Evolutionary conservation across 768 basidiomycete species (phyloP), one percentile per base, ranked within the genome.

Genomic region (Suillus americanus): DNA sequence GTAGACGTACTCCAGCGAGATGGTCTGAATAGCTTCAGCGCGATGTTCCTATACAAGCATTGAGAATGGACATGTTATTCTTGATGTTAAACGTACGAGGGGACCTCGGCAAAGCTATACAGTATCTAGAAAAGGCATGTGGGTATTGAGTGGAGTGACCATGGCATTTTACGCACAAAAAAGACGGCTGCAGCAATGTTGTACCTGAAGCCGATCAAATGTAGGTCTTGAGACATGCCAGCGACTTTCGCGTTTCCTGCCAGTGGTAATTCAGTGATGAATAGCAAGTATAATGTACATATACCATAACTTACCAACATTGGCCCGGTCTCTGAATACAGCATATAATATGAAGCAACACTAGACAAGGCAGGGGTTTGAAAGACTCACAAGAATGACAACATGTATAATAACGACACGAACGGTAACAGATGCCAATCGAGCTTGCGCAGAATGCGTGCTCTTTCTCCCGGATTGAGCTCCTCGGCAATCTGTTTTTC

Each of bases 401-500:
- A 73, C 46, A 83, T 72, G 63, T 82, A 83, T 13, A 84, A 69
- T 43, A 82, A 63, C 6, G 80, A 81, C 43, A 83, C 77, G 56
- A 83, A 75, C 8, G 82, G 81, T 56, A 84, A 67, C 28, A 83
- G 67, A 65, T 83, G 80, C 65, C 73, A 70, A 66, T 84, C 82
- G 37, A 83, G 66, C 68, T 83, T 84, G 30, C 80, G 74, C 53
- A 83, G 65, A 9, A 76, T 55, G 64, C 67, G 74, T 2, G 70
- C 65, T 33, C 72, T 75, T 56, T 76, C 72, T 38, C 56, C 30
- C 28, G 66, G 65, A 25, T 38, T 59, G 48, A 72, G 45, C 35
- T 69, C 68, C 45, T 60, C 25, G 10, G 37, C 37, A 59, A 59
- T 28, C 7, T 28, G 28, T 28, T 59, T 41, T 59, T 20, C 40